Conservation (phyloP, 2,329 filamentous ascomycete species). For the Fusarium sulawesiense region DNA sequence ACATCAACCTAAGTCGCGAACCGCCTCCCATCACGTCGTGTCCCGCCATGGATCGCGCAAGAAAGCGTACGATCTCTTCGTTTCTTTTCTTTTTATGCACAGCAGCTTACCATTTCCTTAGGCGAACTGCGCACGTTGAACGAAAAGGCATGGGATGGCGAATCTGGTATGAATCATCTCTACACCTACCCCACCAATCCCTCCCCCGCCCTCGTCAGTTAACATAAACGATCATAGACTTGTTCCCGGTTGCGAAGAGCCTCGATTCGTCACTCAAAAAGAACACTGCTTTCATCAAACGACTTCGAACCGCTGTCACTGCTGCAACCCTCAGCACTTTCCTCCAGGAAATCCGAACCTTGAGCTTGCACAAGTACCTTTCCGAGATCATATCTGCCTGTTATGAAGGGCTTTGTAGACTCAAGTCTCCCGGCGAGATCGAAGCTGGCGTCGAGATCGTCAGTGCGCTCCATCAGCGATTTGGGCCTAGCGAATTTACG, state of each 20-base stretch:
- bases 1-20: slow-evolving; percentile 39
- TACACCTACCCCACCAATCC: slow-evolving; percentile 30
- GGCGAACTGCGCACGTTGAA: slow-evolving; percentile 93
- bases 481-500: slow-evolving; percentile 90
- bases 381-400: slow-evolving; percentile 97
- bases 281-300: slow-evolving; percentile 98
- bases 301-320: slow-evolving; percentile 89
- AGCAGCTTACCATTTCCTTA: slow-evolving; percentile 53
- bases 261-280: slow-evolving; percentile 97
- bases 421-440: slow-evolving; percentile 92
- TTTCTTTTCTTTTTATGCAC: background rate
- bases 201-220: slow-evolving; percentile 23
- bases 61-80: slow-evolving; percentile 64
- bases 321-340: slow-evolving; percentile 83
- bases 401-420: slow-evolving; percentile 91
- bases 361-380: slow-evolving; percentile 95
- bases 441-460: slow-evolving; percentile 92
- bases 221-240: slow-evolving; percentile 63
- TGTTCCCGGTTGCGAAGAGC: slow-evolving; percentile 80
- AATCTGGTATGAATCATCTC: slow-evolving; percentile 72
- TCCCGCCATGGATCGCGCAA: slow-evolving; percentile 71
- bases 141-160: slow-evolving; percentile 86
- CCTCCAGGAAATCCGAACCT: slow-evolving; percentile 86
- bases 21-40: slow-evolving; percentile 46
- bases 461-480: slow-evolving; percentile 94